Percentiles rank a stretch among this genome's conserved stretches.
Evolutionary conservation across 2,329 filamentous ascomycete species (phyloP).

Genomic region (Leptographium radiaticola): DNA sequence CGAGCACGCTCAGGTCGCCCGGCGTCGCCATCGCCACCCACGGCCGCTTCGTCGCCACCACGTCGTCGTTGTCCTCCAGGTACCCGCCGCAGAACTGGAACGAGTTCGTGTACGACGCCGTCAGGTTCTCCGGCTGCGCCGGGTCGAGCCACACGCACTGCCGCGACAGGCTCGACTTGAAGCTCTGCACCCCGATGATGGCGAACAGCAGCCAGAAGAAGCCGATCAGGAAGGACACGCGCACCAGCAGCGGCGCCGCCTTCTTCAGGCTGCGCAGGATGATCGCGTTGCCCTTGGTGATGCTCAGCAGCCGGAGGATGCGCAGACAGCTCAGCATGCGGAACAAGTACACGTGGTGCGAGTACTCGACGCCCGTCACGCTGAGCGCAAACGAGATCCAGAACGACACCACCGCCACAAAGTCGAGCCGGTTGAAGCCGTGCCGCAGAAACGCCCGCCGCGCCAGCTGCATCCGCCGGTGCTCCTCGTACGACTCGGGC

Average conservation of each 20-base stretch:
- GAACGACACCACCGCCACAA: conserved; percentile 85
- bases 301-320: conserved; percentile 76
- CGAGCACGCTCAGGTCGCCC: conserved; percentile 31
- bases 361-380: conserved; percentile 53
- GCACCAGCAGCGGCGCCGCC: conserved; percentile 77
- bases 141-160: conserved; percentile 70
- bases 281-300: conserved; percentile 89
- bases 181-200: conserved; percentile 92
- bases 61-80: conserved; percentile 44
- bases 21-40: conserved; percentile 45
- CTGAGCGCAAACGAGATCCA: conserved; percentile 79
- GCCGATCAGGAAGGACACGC: conserved; percentile 84
- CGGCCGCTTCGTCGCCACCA: conserved; percentile 31
- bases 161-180: conserved; percentile 69
- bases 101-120: conserved; percentile 45
- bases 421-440: conserved; percentile 91
- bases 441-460: conserved; percentile 86
- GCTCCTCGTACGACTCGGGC: conserved; percentile 55
- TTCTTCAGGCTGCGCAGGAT: conserved; percentile 93
- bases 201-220: conserved; percentile 99
- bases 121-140: conserved; percentile 37
- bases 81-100: conserved; percentile 81
- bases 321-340: conserved; percentile 93
- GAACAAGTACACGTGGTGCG: conserved; percentile 72
- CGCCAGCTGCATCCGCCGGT: conserved; percentile 74